Evolutionary conservation across 108 stramenopile species (phyloP), one percentile per base, ranked within the genome.

Genomic region (Nitzschia inconspicua): DNA sequence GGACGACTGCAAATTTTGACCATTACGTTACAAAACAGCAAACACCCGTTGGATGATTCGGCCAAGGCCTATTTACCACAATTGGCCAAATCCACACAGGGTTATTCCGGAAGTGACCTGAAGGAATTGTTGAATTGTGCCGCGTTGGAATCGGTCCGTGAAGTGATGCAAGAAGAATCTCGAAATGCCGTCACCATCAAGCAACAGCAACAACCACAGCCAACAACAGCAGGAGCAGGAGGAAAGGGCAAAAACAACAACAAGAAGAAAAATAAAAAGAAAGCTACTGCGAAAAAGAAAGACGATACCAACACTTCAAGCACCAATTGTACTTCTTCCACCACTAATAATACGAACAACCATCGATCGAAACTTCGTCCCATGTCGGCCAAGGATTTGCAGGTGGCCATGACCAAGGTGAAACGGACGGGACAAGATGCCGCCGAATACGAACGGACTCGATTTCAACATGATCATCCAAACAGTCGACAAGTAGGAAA

Each of bases 51-150:
- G 65, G 69, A 68, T 26, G 39, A 42, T 9, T 31, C 57, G 24
- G 80, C 81, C 10, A 61, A 34, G 25, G 44, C 57, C 0, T 86
- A 78, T 50, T 25, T 98, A 29, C 73, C 79, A 34, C 35, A 76
- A 30, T 52, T 98, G 57, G 88, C 95, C 7, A 60, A 75, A 19
- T 51, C 39, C 13, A 86, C 88, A 0, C 47, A 77, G 20, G 93
- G 93, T 14, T 98, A 94, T 73, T 87, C 91, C 3, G 96, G 98
- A 23, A 91, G 93, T 52, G 98, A 98, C 56, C 70, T 98, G 56
- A 96, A 96, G 55, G 98, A 99, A 70, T 35, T 99, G 2, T 93
- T 94, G 53, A 83, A 95, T 35, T 93, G 91, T 27, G 96, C 97
- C 16, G 94, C 86, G 8, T 85, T 91, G 88, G 86, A 83, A 34